Base-by-base conservation (phyloP, 345 rosid species). In the Populus alba region DNA sequence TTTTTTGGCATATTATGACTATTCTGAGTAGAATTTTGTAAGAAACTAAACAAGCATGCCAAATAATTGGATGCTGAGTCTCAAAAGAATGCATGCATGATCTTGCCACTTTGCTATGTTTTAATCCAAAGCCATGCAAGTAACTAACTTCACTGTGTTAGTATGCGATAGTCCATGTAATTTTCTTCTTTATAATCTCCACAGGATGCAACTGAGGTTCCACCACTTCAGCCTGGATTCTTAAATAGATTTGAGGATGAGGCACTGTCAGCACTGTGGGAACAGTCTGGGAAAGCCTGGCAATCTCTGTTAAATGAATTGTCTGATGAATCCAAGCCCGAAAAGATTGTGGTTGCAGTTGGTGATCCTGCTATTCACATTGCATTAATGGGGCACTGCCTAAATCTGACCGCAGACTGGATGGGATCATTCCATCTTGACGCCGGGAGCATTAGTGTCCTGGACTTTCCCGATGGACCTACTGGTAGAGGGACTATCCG, bases 271-370 rank as follows among this genome's bases (percentile, higher is more conserved):
- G 83, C 77, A 37, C 73, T 90, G 51, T 88, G 93, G 91, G 83
- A 84, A 76, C 90, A 83, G 82, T 84, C 91, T n/a, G 85, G 83
- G 68, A 88, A 81, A 82, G 95, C 90, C 55, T 95, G 98, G 99
- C 74, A 73, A 70, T 80, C 86, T 45, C 77, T 92, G 61, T 39
- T 95, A 82, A 72, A 75, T 20, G 87, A 95, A 77, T 82, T 90
- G 71, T 81, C 85, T 0, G 86, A 87, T n/a, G 88, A 82, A 65
- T 78, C 92, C 2, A 85, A 89, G 62, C 79, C 80, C 51, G 94
- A 89, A 83, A 89, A 89, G 47, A 57, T 77, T 7, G 75, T 87
- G 35, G 91, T 90, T 73, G 93, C 79, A 3, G 96, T 92, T 77
- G 91, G 86, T 73, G 80, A 87, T 70, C 92, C 89, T n/a, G 79